These are phyloP conservation scores for Aspergillus candidus DNA, from an alignment of 2,329 filamentous ascomycete species.

Conservation along the genomic window DNA sequence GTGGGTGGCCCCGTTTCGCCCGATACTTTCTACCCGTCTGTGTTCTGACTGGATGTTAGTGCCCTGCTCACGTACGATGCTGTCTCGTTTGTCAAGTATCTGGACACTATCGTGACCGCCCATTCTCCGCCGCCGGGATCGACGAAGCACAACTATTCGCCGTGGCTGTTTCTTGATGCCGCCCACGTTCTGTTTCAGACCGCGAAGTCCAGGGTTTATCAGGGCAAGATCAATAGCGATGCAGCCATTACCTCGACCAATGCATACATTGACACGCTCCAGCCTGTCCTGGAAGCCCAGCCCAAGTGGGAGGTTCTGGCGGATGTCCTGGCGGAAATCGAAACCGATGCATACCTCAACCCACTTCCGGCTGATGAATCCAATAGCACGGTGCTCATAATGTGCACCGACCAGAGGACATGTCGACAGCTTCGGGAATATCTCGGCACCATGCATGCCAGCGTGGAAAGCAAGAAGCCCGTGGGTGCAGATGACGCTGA, in stretches of 20 bases:
- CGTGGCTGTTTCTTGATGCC: slow-evolving; percentile 93
- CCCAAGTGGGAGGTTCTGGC: slow-evolving; percentile 88
- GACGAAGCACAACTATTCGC: slow-evolving; percentile 80
- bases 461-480: slow-evolving; percentile 36
- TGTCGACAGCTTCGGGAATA: slow-evolving; percentile 87
- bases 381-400: slow-evolving; percentile 86
- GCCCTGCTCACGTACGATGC: slow-evolving; percentile 78
- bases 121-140: slow-evolving; percentile 84
- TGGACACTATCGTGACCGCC: slow-evolving; percentile 89
- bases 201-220: slow-evolving; percentile 81
- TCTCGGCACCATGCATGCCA: slow-evolving; percentile 80
- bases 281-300: slow-evolving; percentile 83
- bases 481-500: slow-evolving; percentile 44
- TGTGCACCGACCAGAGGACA: slow-evolving; percentile 84
- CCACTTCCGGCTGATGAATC: slow-evolving; percentile 71
- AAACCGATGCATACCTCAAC: slow-evolving; percentile 81
- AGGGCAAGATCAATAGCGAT: slow-evolving; percentile 60
- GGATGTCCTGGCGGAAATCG: slow-evolving; percentile 91
- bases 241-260: slow-evolving; percentile 44
- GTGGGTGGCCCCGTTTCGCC: slow-evolving; percentile 29
- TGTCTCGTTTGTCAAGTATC: slow-evolving; percentile 83
- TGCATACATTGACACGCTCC: slow-evolving; percentile 55
- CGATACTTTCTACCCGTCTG: neutral
- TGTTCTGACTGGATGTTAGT: slow-evolving; percentile 25
- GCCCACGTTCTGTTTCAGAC: slow-evolving; percentile 91